Percentiles rank a stretch among this genome's conserved stretches.
phyloP scores from a whole-genome alignment of 164 flowering plant genomes.

The Tetracentron sinense region DNA sequence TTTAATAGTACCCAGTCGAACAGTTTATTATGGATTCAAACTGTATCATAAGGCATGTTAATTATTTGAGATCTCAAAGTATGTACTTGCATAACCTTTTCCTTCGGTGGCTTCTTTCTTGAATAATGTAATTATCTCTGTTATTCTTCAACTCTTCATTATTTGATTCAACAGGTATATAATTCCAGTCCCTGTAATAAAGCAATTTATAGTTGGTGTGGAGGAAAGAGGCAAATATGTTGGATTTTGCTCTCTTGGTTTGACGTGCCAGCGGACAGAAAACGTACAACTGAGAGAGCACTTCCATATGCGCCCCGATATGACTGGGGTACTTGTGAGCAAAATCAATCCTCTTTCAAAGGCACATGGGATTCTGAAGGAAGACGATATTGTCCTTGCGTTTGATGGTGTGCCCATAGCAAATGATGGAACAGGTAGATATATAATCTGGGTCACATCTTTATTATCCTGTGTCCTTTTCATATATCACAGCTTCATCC shows the following conservation, averaged over 20 bases:
- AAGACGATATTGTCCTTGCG: slow-evolving; percentile 78
- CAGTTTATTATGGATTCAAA: too few species aligned
- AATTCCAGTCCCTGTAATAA: slow-evolving; percentile 89
- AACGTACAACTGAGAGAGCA: slow-evolving; percentile 73
- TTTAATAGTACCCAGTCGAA: too few species aligned
- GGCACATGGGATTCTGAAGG: slow-evolving; percentile 58
- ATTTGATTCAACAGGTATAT: slow-evolving; percentile 61
- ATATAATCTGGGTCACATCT: neutral
- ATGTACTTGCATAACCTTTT: neutral
- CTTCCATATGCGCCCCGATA: slow-evolving; percentile 64
- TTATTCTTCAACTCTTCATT: slow-evolving; percentile 1
- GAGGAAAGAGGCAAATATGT: slow-evolving; percentile 74
- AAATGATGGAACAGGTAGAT: slow-evolving; percentile 92
- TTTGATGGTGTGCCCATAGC: slow-evolving; percentile 93
- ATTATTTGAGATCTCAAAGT: too few species aligned
- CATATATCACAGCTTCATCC: neutral
- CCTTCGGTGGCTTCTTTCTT: too few species aligned
- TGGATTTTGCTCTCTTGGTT: slow-evolving; percentile 89
- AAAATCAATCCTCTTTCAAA: slow-evolving; percentile 83
- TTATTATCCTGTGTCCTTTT: neutral
- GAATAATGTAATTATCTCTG: neutral
- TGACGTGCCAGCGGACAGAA: slow-evolving; percentile 88
- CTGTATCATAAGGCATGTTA: too few species aligned
- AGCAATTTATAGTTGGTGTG: slow-evolving; percentile 78
- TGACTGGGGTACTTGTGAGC: slow-evolving; percentile 89